A percentile compares a stretch with the other conserved stretches of the same genome.
Conservation (phyloP, 2,329 filamentous ascomycete genomes). For the Venturia nashicola region DNA sequence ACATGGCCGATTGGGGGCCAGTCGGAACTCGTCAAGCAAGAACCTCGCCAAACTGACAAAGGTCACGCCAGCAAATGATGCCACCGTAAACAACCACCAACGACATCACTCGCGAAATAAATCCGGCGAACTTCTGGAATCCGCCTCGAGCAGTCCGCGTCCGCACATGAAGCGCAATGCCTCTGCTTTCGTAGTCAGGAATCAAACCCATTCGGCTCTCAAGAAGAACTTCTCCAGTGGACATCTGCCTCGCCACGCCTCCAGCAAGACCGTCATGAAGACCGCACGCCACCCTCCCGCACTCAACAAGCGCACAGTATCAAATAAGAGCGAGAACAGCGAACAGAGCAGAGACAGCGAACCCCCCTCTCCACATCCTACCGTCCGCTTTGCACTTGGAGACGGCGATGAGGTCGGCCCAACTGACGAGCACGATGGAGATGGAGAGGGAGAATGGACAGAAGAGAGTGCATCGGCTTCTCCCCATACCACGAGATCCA, state of each 20-base stretch:
- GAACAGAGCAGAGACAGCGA: slow-evolving; percentile 15
- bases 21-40: slow-evolving; percentile 29
- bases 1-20: slow-evolving; percentile 21
- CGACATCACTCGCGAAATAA: slow-evolving; percentile 21
- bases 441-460: slow-evolving; percentile 25
- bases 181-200: slow-evolving; percentile 25
- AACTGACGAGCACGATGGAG: slow-evolving; percentile 16
- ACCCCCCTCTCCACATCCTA: slow-evolving; percentile 23
- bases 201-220: slow-evolving; percentile 20
- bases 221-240: slow-evolving; percentile 33
- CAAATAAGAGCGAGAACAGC: slow-evolving; percentile 19
- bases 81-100: slow-evolving; percentile 10
- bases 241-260: slow-evolving; percentile 29
- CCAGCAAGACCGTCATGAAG: slow-evolving; percentile 27
- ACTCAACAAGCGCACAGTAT: slow-evolving; percentile 16
- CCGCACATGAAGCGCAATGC: slow-evolving; percentile 29
- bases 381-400: slow-evolving; percentile 29
- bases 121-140: slow-evolving; percentile 23
- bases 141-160: slow-evolving; percentile 21
- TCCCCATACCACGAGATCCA: slow-evolving; percentile 24
- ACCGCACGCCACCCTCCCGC: slow-evolving; percentile 21
- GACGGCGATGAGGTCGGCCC: slow-evolving; percentile 17
- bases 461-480: slow-evolving; percentile 30
- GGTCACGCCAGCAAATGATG: slow-evolving; percentile 16
- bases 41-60: slow-evolving; percentile 30